Conservation (phyloP, 345 rosid genomes). For the Triadica sebifera region DNA sequence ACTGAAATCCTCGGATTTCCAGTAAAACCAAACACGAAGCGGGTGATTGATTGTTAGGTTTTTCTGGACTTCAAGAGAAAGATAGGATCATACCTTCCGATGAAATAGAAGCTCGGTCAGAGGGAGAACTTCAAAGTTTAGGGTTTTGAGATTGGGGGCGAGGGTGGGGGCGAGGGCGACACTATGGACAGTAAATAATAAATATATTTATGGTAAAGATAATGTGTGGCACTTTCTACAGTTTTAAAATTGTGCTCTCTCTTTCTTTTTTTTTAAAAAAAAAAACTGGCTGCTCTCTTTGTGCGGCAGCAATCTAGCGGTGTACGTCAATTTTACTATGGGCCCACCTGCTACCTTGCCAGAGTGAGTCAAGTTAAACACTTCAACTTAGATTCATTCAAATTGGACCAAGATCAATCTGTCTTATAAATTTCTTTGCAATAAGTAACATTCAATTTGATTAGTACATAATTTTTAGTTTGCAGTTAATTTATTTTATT, state of each 20-base stretch:
- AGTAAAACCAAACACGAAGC: not conserved
- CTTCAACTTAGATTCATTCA: no score
- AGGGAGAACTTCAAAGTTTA: not conserved
- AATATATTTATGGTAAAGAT: not conserved
- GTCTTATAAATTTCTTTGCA: no score
- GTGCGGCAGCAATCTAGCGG: no score
- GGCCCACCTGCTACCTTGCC: no score
- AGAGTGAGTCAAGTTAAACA: no score
- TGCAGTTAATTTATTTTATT: no score
- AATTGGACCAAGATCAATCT: no score
- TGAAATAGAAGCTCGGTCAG: not conserved
- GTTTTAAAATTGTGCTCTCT: not conserved
- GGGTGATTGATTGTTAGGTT: not conserved
- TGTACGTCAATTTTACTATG: no score
- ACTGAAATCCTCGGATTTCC: not conserved
- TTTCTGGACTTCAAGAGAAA: not conserved
- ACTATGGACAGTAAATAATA: not conserved
- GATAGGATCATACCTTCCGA: conserved; percentile 3
- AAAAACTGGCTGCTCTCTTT: no score
- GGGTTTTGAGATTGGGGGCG: conserved; percentile 8
- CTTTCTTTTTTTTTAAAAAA: not conserved
- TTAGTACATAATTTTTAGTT: no score
- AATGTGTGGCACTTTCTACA: not conserved
- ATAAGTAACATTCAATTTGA: no score
- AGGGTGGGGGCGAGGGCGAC: not conserved